Evolutionary conservation across 768 basidiomycete genomes (phyloP).

Genomic region (Amanita thiersii): DNA sequence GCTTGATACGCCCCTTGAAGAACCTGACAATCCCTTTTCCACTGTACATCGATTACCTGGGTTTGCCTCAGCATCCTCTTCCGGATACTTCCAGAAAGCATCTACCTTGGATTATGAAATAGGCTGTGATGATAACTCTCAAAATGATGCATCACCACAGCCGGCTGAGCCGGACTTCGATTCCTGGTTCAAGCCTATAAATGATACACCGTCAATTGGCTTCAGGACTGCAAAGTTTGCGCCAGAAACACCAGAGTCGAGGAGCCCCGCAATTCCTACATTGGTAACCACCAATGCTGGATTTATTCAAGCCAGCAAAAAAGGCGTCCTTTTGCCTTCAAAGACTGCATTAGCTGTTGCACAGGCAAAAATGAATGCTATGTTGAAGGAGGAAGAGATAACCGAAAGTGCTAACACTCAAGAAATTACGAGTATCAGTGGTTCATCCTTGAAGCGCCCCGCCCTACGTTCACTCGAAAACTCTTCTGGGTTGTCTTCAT

Average conservation of each 20-base stretch:
- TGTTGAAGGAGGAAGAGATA: slow-evolving; percentile 40
- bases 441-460: slow-evolving; percentile 23
- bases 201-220: slow-evolving; percentile 18
- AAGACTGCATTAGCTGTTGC: slow-evolving; percentile 46
- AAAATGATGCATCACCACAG: slow-evolving; percentile 19
- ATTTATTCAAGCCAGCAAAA: slow-evolving; percentile 25
- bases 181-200: slow-evolving; percentile 40
- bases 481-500: slow-evolving; percentile 26
- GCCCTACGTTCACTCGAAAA: slow-evolving; percentile 31
- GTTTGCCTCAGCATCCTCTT: slow-evolving; percentile 12
- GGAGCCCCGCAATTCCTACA: slow-evolving; percentile 2
- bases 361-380: slow-evolving; percentile 35
- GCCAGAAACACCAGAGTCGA: slow-evolving; percentile 17
- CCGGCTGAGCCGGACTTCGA: slow-evolving; percentile 29
- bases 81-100: slow-evolving; percentile 21
- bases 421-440: slow-evolving; percentile 9
- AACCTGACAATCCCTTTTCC: slow-evolving; percentile 36
- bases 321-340: slow-evolving; percentile 42
- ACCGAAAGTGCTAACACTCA: no score
- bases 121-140: slow-evolving; percentile 16
- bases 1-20: slow-evolving; percentile 18
- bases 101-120: slow-evolving; percentile 16
- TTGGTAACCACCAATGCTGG: slow-evolving; percentile 11
- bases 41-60: not conserved
- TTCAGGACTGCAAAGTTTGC: slow-evolving; percentile 29